These are phyloP conservation scores for Xylaria palmicola DNA, from an alignment of 495 filamentous ascomycete species.

Conservation along the genomic window DNA sequence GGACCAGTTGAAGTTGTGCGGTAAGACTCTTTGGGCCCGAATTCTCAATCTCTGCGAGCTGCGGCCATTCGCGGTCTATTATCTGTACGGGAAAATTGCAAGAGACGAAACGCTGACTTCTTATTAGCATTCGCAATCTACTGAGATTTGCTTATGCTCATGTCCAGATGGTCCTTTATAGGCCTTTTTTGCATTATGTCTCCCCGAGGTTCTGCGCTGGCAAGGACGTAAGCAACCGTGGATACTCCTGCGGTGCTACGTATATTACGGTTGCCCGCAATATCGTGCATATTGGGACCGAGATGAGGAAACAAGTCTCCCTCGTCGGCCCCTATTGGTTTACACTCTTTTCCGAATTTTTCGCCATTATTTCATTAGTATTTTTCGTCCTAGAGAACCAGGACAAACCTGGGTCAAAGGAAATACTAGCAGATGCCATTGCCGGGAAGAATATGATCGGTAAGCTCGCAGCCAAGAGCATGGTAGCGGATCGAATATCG, in stretches of 20 bases:
- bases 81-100: not conserved
- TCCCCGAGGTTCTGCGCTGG: slow-evolving; percentile 64
- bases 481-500: slow-evolving; percentile 85
- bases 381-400: slow-evolving; percentile 92
- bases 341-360: slow-evolving; percentile 93
- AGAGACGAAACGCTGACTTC: not conserved
- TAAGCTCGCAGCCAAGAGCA: slow-evolving; percentile 73
- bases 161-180: slow-evolving; percentile 92
- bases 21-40: slow-evolving; percentile 47
- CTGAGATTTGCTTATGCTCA: slow-evolving; percentile 86
- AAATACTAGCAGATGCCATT: slow-evolving; percentile 78
- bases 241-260: slow-evolving; percentile 89
- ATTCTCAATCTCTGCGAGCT: not conserved
- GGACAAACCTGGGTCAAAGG: slow-evolving; percentile 68
- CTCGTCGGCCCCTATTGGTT: slow-evolving; percentile 96
- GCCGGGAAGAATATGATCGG: slow-evolving; percentile 80
- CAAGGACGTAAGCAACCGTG: slow-evolving; percentile 75
- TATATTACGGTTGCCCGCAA: slow-evolving; percentile 90
- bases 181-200: slow-evolving; percentile 93
- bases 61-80: not conserved
- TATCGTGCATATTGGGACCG: slow-evolving; percentile 85
- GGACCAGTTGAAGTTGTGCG: slow-evolving; percentile 70
- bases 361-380: slow-evolving; percentile 83
- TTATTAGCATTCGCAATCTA: slow-evolving; percentile 75
- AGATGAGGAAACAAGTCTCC: slow-evolving; percentile 81